Conservation (phyloP, 2,329 filamentous ascomycete genomes). For the Fusarium verticillioides region DNA sequence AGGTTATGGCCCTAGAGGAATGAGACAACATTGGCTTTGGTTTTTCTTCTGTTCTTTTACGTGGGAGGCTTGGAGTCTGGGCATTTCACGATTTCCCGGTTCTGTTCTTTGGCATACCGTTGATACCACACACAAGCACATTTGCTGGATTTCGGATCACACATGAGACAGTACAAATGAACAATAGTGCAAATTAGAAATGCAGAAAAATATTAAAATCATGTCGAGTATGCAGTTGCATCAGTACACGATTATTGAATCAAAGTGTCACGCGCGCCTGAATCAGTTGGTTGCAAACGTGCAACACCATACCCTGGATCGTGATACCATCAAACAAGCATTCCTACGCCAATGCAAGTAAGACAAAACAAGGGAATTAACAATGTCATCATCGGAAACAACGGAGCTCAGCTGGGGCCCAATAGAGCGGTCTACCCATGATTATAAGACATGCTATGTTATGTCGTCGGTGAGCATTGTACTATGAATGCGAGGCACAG, state of each 20-base stretch:
- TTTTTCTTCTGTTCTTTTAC: background rate
- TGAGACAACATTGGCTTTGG: background rate
- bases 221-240: background rate
- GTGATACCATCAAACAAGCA: background rate
- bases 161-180: background rate
- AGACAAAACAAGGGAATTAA: conserved; percentile 5
- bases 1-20: background rate
- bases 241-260: background rate
- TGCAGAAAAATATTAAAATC: background rate
- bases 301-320: conserved; percentile 12
- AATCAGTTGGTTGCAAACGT: background rate
- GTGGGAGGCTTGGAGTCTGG: background rate
- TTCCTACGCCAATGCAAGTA: background rate
- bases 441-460: background rate
- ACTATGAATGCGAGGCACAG: conserved; percentile 13
- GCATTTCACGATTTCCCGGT: background rate
- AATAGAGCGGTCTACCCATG: conserved; percentile 14
- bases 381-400: conserved; percentile 16
- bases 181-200: background rate
- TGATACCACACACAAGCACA: background rate
- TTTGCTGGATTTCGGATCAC: background rate
- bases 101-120: background rate
- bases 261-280: background rate
- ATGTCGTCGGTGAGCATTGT: conserved; percentile 9
- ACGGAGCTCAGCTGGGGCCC: conserved; percentile 14